Conservation (phyloP, 2,329 filamentous ascomycete species). For the Aspergillus pseudoglaucus region DNA sequence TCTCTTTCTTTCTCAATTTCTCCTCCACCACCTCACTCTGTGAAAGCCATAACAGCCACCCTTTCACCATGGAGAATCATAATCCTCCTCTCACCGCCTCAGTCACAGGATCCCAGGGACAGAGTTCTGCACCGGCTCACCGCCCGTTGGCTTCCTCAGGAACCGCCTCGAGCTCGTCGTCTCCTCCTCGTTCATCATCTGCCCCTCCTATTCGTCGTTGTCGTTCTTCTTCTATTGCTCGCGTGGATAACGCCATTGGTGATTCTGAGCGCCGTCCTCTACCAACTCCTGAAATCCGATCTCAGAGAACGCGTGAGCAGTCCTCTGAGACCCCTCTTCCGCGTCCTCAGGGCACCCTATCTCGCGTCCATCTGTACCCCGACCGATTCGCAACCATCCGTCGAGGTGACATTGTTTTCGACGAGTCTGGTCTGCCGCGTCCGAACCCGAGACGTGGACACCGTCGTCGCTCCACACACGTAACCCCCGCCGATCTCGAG, state of each 20-base stretch:
- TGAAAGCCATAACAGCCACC: neutral
- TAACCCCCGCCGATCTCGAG: conserved; percentile 33
- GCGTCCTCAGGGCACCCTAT: neutral
- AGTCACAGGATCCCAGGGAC: conserved; percentile 6
- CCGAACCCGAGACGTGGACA: conserved; percentile 32
- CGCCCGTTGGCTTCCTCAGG: conserved; percentile 16
- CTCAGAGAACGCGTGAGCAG: neutral
- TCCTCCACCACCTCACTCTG: neutral
- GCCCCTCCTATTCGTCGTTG: neutral
- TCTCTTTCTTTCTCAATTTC: neutral
- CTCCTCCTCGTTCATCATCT: neutral
- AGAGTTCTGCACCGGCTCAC: conserved; percentile 12
- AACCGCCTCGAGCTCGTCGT: neutral
- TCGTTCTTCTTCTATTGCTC: neutral
- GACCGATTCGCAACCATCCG: conserved; percentile 5
- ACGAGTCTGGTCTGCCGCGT: conserved; percentile 19
- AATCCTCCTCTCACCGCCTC: conserved; percentile 5
- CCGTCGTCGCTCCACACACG: conserved; percentile 37
- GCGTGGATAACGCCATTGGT: neutral
- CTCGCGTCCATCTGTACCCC: neutral
- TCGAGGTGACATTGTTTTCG: conserved; percentile 21
- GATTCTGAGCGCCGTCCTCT: neutral
- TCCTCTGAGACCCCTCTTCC: neutral
- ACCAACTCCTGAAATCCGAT: neutral
- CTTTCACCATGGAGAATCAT: conserved; percentile 4